Conservation (phyloP, 1,284 basidiomycete genomes). For the Ceratobasidium sp. region DNA sequence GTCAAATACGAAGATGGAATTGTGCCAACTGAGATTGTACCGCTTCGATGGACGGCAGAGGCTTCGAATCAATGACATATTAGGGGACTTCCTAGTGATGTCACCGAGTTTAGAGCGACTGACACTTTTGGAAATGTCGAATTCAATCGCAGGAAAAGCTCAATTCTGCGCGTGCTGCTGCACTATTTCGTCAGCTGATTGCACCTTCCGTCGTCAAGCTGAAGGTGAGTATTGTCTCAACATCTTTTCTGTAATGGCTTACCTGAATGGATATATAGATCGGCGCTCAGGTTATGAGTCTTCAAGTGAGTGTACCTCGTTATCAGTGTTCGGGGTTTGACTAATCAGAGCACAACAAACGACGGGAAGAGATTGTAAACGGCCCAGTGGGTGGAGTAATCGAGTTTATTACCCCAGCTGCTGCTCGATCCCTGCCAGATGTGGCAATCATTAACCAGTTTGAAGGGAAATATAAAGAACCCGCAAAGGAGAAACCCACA, state of each 20-base stretch:
- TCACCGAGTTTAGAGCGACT: background rate
- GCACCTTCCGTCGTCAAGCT: constrained; percentile 48
- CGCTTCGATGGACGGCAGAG: constrained; percentile 43
- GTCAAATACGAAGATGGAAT: constrained; percentile 46
- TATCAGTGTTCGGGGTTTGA: background rate
- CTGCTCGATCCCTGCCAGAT: background rate
- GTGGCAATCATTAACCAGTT: background rate
- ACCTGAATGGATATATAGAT: constrained; percentile 23
- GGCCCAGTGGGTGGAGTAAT: constrained; percentile 46
- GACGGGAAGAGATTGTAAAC: constrained; percentile 42
- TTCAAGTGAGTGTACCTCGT: constrained; percentile 38
- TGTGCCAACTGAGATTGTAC: constrained; percentile 48
- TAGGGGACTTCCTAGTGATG: constrained; percentile 15
- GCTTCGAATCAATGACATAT: constrained; percentile 43
- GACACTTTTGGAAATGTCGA: constrained; percentile 54
- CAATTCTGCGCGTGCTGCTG: constrained; percentile 50
- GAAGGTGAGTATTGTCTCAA: constrained; percentile 5
- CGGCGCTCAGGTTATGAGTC: constrained; percentile 49
- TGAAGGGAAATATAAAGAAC: background rate
- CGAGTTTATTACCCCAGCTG: constrained; percentile 34
- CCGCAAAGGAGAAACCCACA: background rate
- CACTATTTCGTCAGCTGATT: constrained; percentile 54
- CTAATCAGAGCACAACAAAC: background rate
- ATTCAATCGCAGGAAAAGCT: constrained; percentile 48
- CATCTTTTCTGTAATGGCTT: background rate